Evolutionary conservation across 306 rosid genomes (phyloP).

Genomic region (Fragaria nilgerrensis): DNA sequence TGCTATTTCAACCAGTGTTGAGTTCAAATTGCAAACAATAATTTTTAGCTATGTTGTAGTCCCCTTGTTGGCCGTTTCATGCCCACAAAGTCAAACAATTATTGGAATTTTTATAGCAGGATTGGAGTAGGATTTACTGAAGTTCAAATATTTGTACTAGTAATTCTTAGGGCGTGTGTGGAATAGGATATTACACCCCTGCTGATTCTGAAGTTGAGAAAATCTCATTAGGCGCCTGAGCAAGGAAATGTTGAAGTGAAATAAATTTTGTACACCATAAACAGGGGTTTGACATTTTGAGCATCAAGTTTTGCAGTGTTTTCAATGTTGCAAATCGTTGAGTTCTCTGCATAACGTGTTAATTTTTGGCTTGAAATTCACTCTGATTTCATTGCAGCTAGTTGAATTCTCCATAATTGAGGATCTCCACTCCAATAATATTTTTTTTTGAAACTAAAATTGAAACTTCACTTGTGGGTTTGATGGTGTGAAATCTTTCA

Average conservation of each 20-base stretch:
- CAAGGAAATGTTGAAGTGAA: slow-evolving; percentile 5
- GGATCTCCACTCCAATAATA: too few relatives aligned
- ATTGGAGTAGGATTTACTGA: slow-evolving; percentile 33
- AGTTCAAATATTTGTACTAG: slow-evolving; percentile 28
- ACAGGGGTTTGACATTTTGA: neutral
- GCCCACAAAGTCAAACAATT: slow-evolving; percentile 27
- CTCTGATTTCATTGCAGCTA: neutral
- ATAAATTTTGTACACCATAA: slow-evolving; percentile 9
- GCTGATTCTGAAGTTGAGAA: slow-evolving; percentile 1
- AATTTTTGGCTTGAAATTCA: neutral
- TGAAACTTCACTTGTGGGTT: too few relatives aligned
- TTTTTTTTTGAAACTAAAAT: too few relatives aligned
- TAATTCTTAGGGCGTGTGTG: slow-evolving; percentile 34
- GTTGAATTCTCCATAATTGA: too few relatives aligned
- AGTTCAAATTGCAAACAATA: slow-evolving; percentile 41
- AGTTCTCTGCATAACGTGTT: neutral
- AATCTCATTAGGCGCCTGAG: slow-evolving; percentile 5
- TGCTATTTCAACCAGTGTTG: slow-evolving; percentile 32
- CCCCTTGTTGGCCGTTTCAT: slow-evolving; percentile 30
- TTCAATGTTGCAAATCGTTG: neutral
- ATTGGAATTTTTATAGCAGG: slow-evolving; percentile 27
- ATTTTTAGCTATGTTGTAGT: slow-evolving; percentile 43
- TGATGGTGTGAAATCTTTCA: neutral
- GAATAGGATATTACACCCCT: slow-evolving; percentile 21
- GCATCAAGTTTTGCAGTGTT: neutral